A percentile compares a stretch with the other conserved stretches of the same genome.
Conservation (phyloP, 2,329 filamentous ascomycete genomes). For the Blastomyces silverae region DNA sequence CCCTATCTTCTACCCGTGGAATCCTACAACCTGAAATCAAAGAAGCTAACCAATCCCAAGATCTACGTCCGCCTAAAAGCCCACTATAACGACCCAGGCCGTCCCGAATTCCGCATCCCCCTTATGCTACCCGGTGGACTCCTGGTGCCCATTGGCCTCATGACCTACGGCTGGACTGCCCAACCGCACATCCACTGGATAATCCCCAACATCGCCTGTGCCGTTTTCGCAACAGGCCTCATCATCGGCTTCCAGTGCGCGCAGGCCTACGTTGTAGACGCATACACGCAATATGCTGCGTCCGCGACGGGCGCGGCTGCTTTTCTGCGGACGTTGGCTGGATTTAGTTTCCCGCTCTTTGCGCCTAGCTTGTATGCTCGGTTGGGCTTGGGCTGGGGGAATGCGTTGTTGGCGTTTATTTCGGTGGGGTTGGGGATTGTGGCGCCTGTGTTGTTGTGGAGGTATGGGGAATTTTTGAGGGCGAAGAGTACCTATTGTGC, state of each 20-base stretch:
- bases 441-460: constrained; percentile 48
- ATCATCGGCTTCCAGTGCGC: constrained; percentile 43
- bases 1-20: not conserved
- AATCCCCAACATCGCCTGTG: constrained; percentile 49
- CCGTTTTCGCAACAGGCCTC: constrained; percentile 45
- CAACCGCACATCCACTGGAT: constrained; percentile 49
- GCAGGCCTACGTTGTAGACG: constrained; percentile 37
- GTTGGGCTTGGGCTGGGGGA: constrained; percentile 36
- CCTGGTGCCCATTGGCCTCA: constrained; percentile 48
- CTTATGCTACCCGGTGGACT: constrained; percentile 50
- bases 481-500: constrained; percentile 40
- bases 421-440: constrained; percentile 39
- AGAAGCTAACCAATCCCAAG: not conserved
- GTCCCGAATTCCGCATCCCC: constrained; percentile 59
- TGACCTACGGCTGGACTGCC: constrained; percentile 54
- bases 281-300: constrained; percentile 43
- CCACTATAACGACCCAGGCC: constrained; percentile 17
- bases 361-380: constrained; percentile 36
- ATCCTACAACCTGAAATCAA: not conserved
- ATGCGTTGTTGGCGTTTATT: constrained; percentile 40
- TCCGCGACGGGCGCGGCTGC: constrained; percentile 44
- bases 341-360: constrained; percentile 48
- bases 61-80: constrained; percentile 28
- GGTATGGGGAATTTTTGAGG: constrained; percentile 44
- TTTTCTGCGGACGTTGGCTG: constrained; percentile 42